A percentile compares a stretch with the other conserved stretches of the same genome.
phyloP scores from a whole-genome alignment of 2,329 filamentous ascomycete species.

The Lithohypha guttulata region DNA sequence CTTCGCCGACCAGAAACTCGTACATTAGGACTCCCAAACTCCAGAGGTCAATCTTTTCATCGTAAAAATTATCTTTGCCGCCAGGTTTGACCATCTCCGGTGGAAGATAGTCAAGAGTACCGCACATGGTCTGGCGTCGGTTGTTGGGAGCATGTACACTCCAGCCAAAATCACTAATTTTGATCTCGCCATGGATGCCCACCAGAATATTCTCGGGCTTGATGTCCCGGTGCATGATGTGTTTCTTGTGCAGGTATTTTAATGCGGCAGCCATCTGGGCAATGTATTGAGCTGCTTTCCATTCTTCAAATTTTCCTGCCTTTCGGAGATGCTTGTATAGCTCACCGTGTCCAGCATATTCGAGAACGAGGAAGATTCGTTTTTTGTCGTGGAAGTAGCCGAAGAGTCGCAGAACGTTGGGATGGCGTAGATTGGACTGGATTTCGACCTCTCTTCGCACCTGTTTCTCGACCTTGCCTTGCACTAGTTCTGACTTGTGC shows the following conservation, averaged over 20 bases:
- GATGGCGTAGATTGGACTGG: slow-evolving; percentile 75
- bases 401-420: slow-evolving; percentile 73
- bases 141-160: slow-evolving; percentile 95
- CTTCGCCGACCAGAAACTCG: slow-evolving; percentile 91
- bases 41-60: slow-evolving; percentile 94
- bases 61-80: slow-evolving; percentile 75
- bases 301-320: slow-evolving; percentile 71
- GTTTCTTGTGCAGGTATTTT: slow-evolving; percentile 79
- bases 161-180: slow-evolving; percentile 98
- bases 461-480: slow-evolving; percentile 76
- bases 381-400: slow-evolving; percentile 85
- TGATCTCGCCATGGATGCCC: slow-evolving; percentile 94
- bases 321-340: slow-evolving; percentile 76
- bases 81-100: slow-evolving; percentile 92
- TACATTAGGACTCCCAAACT: slow-evolving; percentile 90
- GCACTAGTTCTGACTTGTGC: slow-evolving; percentile 71
- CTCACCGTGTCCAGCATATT: slow-evolving; percentile 77
- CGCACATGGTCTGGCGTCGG: slow-evolving; percentile 87
- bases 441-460: slow-evolving; percentile 82
- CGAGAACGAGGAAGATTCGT: slow-evolving; percentile 75
- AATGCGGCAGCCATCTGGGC: slow-evolving; percentile 85
- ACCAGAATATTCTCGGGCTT: slow-evolving; percentile 97
- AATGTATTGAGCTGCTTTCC: slow-evolving; percentile 77
- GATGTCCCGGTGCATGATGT: slow-evolving; percentile 94
- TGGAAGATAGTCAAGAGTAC: slow-evolving; percentile 91